Conservation (phyloP, 2,329 filamentous ascomycete genomes). For the Podosphaera xanthii region DNA sequence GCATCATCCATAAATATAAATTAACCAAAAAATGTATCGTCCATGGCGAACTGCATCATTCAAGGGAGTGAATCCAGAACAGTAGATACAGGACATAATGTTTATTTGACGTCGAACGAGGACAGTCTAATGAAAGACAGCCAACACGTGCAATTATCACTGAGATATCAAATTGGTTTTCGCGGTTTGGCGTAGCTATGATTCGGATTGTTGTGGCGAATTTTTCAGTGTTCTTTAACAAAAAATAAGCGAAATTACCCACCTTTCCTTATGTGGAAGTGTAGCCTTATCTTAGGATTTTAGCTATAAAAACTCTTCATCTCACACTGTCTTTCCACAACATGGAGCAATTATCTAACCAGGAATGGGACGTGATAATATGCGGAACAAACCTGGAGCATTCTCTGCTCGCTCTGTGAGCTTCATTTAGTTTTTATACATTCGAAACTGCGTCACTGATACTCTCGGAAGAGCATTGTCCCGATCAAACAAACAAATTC, state of each 20-base stretch:
- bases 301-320: conserved; percentile 6
- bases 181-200: too few species aligned
- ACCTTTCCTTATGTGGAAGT: conserved; percentile 6
- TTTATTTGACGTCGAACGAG: conserved; percentile 39
- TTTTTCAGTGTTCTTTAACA: too few species aligned
- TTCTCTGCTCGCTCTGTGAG: conserved; percentile 57
- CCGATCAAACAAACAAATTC: conserved; percentile 70
- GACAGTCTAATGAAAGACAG: conserved; percentile 32
- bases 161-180: conserved; percentile 13
- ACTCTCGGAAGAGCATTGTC: conserved; percentile 61
- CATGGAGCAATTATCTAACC: conserved; percentile 57
- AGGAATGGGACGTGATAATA: conserved; percentile 59
- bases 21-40: conserved; percentile 32
- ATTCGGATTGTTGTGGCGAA: too few species aligned
- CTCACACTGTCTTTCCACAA: conserved; percentile 5
- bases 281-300: conserved; percentile 4
- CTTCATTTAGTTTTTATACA: conserved; percentile 6
- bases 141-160: conserved; percentile 17
- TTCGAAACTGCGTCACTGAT: conserved; percentile 43
- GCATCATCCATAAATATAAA: too few species aligned
- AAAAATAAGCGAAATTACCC: neutral
- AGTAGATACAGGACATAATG: conserved; percentile 58
- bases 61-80: conserved; percentile 51
- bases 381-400: conserved; percentile 57
- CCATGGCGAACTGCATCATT: conserved; percentile 66